These are phyloP conservation scores for Dothideomycetes sp. DNA, from an alignment of 2,329 filamentous ascomycete species.

Conservation along the genomic window DNA sequence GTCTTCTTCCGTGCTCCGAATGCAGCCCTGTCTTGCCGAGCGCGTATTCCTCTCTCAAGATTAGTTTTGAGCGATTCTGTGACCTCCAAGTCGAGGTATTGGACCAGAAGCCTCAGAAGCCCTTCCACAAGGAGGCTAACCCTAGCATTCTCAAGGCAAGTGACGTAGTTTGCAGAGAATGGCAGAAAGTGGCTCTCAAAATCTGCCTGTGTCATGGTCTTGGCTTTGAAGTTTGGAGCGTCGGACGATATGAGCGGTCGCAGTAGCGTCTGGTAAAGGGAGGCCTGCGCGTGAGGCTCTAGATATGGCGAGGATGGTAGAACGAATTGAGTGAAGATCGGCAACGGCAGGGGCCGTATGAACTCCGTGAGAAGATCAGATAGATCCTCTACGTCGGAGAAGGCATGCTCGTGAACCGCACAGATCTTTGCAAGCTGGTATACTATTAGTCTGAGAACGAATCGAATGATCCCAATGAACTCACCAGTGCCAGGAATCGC, in stretches of 20 bases:
- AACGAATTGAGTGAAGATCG: constrained; percentile 46
- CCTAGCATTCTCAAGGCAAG: constrained; percentile 59
- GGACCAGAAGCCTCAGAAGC: constrained; percentile 44
- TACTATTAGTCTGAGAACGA: constrained; percentile 6
- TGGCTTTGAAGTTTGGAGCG: constrained; percentile 26
- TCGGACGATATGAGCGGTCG: constrained; percentile 35
- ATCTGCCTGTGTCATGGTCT: constrained; percentile 36
- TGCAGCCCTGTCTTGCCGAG: constrained; percentile 35
- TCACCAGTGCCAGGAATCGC: constrained; percentile 46
- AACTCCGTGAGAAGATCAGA: constrained; percentile 48
- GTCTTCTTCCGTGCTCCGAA: constrained; percentile 34
- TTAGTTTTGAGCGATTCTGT: constrained; percentile 30
- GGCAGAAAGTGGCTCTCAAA: constrained; percentile 54
- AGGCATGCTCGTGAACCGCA: constrained; percentile 15
- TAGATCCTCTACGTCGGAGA: constrained; percentile 43
- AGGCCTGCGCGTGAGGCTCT: constrained; percentile 30
- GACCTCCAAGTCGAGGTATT: constrained; percentile 19
- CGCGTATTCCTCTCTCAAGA: constrained; percentile 42
- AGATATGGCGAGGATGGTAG: constrained; percentile 31
- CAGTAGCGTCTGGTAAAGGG: constrained; percentile 43
- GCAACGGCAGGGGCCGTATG: constrained; percentile 47
- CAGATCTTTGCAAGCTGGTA: constrained; percentile 4
- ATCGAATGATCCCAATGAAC: neutral
- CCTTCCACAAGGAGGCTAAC: constrained; percentile 59
- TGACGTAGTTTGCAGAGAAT: constrained; percentile 50